Evolutionary conservation across 176 grass and related monocot species (phyloP), one percentile per base, ranked within the genome.

Genomic region (Musa itinerans): DNA sequence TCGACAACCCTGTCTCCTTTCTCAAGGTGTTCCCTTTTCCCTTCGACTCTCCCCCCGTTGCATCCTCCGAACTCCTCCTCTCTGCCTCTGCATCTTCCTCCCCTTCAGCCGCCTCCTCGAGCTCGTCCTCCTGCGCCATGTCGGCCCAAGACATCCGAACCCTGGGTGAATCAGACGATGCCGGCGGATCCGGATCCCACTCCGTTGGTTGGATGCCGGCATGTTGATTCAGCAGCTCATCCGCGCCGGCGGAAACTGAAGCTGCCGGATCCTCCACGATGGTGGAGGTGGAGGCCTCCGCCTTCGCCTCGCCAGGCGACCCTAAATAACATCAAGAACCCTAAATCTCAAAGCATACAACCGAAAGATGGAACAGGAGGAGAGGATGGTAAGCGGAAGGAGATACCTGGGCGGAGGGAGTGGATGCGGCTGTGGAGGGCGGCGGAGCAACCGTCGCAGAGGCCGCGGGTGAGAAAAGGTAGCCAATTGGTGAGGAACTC

Each of bases 401-500:
- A 13, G 62, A 52, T n/a, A 92, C 90, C 90, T 26, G 86, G 50
- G 56, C 76, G 86, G 68, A 92, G 88, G 54, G 91, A 92, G 57
- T 69, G 20, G 86, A 94, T 82, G 75, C 95, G 90, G 69, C 14
- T 17, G 78, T 83, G 86, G 70, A 99, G 80, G 11, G 80, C 78
- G 26, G 17, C 25, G 75, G 59, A 83, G 80, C 95, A 99, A 50
- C 78, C 75, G 10, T 85, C 58, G 84, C 95, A 99, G 64, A 99
- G 86, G 15, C 71, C 90, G 1, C 81, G 80, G 43, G 88, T 84
- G 73, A 99, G 84, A 78, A 99, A 99, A 49, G 95, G 90, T 11
- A 99, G 83, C 95, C 95, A 99, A 10, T 83, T 87, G 78, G 80
- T 89, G 65, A 99, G 86, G 83, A 99, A 99, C 76, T 99, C 90